Base-by-base conservation (phyloP, 192 early-diverging fungal species). In the Haplosporangium gracile region DNA sequence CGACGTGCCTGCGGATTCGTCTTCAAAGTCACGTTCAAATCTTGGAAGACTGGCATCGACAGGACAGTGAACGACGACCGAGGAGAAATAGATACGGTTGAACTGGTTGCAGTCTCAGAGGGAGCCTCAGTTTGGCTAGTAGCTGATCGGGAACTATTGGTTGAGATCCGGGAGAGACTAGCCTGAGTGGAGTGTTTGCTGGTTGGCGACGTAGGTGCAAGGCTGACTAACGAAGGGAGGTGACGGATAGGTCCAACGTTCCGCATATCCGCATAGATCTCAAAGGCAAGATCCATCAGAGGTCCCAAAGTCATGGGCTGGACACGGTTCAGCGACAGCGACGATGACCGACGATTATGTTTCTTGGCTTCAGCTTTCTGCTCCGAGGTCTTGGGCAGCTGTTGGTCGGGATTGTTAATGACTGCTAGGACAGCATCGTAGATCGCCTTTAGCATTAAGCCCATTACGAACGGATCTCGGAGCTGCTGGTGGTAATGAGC, bases 221-320 rank as follows among this genome's bases (percentile, higher is more conserved):
- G 53, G 15, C 32, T 73, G n/a, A 81, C 32, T 15, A 86, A 38
- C 0, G 78, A 68, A 1, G 84, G 79, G 15, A 86, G 43, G 55
- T 86, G 84, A 7, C 84, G 84, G 38, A 86, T 86, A 2, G 84
- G 63, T 20, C 84, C 79, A 4, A 86, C 72, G 16, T 86, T 76
- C 5, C 84, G 75, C 78, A 86, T 74, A 16, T 86, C 84, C 0
- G 84, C 75, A 60, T 81, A 86, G 34, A 86, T 81, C 42, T 86
- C 84, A 70, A 86, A 86, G 22, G 84, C 84, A 18, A 86, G 36
- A 20, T 86, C 84, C 60, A 86, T 74, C 70, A 86, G 57, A 38
- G 84, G 79, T 15, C 79, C 84, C 4, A 86, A 38, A 26, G 84
- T 86, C 71, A 86, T 78, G n/a, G 84, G 84, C 38, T 86, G 84